Evolutionary conservation across 169 alveolate genomes (phyloP), one percentile per base, ranked within the genome.

Genomic region (Eimeria tenella): DNA sequence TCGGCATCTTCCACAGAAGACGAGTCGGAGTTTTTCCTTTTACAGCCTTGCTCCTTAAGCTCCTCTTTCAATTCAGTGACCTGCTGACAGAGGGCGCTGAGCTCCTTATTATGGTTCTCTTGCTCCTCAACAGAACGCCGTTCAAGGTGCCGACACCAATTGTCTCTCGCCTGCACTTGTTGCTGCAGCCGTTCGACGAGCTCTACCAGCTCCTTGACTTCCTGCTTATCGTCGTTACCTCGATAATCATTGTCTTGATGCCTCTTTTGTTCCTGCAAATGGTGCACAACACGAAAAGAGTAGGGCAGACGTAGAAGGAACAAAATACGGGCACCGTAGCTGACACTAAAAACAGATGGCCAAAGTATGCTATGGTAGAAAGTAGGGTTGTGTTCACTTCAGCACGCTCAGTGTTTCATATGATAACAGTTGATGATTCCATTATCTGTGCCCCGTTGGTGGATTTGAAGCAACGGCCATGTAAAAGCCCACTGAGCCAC

Each of bases 161-260:
- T 58, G 62, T 83, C 90, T 50, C 90, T 60, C 68, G 90, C 75
- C 77, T 83, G 90, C 25, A 83, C 73, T 83, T 83, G 90, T 25
- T 83, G 65, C 65, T 83, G 90, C 52, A 83, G 77, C 77, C 90
- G 77, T 8, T 60, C 75, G 31, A 60, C 60, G 42, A 83, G 90
- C n/a, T 83, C 77, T 60, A 31, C n/a, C 15, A 60, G 68, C 19
- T 83, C 77, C n/a, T 83, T 74, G 42, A 83, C 73, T 55, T 83
- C 60, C 50, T 83, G 90, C 68, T 58, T 52, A 15, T 21, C 52
- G 25, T 31, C 90, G 50, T 68, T 52, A 60, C 77, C 42, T 55
- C 75, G 58, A 58, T 60, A 13, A 23, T 31, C 79, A 5, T 50
- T 15, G 8, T 1, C 79, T 50, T 79, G 73, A n/a, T 79, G 88